phyloP scores from a whole-genome alignment of 441 rosid species.

The Populus tomentosa region DNA sequence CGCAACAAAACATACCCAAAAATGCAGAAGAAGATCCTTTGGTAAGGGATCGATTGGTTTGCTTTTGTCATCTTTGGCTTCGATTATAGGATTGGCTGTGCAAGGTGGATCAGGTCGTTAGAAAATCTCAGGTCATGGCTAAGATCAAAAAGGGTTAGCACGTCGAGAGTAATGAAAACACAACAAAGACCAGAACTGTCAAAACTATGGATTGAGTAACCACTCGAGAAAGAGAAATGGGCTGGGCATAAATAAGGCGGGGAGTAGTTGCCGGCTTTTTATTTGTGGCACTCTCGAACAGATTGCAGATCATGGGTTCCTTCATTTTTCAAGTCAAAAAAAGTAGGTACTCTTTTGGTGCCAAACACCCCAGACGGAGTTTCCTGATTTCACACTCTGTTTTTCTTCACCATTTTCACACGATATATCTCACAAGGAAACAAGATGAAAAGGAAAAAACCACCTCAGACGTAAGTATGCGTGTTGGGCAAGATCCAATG shows the following conservation, averaged over 20 bases:
- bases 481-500: neutral
- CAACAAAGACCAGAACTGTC: neutral
- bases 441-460: neutral
- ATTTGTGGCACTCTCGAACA: too few species aligned
- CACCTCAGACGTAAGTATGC: neutral
- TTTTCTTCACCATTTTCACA: neutral
- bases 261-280: neutral
- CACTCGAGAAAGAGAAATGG: neutral
- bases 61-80: constrained; percentile 24
- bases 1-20: constrained; percentile 15
- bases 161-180: neutral
- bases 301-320: too few species aligned
- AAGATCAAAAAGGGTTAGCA: neutral
- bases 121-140: neutral
- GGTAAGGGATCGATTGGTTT: neutral
- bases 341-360: too few species aligned
- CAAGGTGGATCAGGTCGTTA: neutral
- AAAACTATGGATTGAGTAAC: neutral
- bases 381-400: neutral
- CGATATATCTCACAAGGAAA: neutral
- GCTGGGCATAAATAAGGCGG: neutral
- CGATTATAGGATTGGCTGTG: constrained; percentile 19
- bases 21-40: constrained; percentile 12
- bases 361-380: neutral
- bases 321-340: too few species aligned